Percentiles rank a stretch among this genome's conserved stretches.
phyloP scores from a whole-genome alignment of 2,329 filamentous ascomycete species.

The Microcyclospora tardicrescens region DNA sequence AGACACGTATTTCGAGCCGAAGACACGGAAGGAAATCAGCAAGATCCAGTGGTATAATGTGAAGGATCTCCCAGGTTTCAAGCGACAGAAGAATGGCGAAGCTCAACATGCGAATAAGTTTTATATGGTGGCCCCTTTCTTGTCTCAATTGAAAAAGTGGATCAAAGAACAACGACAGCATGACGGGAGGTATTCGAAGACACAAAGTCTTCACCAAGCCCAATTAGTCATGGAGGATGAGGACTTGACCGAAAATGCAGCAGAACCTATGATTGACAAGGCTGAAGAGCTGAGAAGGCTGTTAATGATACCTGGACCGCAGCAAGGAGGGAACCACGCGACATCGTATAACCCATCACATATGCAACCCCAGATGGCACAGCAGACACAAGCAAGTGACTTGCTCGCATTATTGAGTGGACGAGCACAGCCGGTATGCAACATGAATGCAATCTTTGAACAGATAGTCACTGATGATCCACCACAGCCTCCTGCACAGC shows the following conservation, averaged over 20 bases:
- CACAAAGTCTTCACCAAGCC: neutral
- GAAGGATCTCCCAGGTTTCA: constrained; percentile 71
- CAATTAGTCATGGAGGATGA: constrained; percentile 5
- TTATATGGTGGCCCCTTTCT: constrained; percentile 93
- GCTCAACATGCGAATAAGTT: constrained; percentile 68
- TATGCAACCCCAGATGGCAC: constrained; percentile 11
- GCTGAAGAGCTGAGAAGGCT: constrained; percentile 38
- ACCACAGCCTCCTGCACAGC: too few relatives aligned
- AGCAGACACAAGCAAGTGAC: constrained; percentile 3
- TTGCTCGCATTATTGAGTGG: too few relatives aligned
- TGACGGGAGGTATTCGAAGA: neutral
- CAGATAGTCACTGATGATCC: too few relatives aligned
- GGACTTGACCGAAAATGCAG: constrained; percentile 1
- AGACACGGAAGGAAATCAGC: constrained; percentile 92
- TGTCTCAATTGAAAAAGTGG: constrained; percentile 19
- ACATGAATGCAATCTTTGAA: too few relatives aligned
- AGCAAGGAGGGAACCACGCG: too few relatives aligned
- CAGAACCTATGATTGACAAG: constrained; percentile 5
- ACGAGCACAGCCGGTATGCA: too few relatives aligned
- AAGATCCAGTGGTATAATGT: constrained; percentile 93
- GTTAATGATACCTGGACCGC: constrained; percentile 16
- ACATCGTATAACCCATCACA: too few relatives aligned
- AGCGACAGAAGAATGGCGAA: constrained; percentile 46
- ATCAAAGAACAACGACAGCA: constrained; percentile 14
- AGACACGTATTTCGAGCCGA: constrained; percentile 77